Evolutionary conservation across 306 rosid species (phyloP).

Genomic region (Vicia villosa): DNA sequence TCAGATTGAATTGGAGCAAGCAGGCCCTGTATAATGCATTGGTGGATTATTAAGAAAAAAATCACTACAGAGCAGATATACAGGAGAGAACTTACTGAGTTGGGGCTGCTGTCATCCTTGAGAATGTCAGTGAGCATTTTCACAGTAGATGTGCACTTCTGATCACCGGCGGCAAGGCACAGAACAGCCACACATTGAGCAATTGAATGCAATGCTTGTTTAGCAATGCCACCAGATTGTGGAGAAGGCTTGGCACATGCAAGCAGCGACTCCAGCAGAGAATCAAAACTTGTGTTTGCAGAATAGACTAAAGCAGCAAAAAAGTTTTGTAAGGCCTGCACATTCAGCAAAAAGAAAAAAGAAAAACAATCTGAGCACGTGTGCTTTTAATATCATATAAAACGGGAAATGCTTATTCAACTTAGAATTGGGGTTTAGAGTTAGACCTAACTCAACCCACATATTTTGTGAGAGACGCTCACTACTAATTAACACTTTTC

Average conservation of each 20-base stretch:
- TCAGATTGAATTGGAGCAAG: constrained; percentile 16
- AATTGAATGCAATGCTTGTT: constrained; percentile 93
- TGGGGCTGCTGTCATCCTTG: constrained; percentile 72
- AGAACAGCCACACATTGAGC: constrained; percentile 98
- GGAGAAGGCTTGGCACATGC: constrained; percentile 95
- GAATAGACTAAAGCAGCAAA: constrained; percentile 90
- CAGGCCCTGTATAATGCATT: not conserved
- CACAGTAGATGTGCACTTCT: constrained; percentile 85
- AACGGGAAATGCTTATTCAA: constrained; percentile 17
- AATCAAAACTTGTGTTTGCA: constrained; percentile 94
- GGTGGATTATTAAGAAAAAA: constrained; percentile 24
- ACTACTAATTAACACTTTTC: not conserved
- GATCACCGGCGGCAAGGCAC: constrained; percentile 96
- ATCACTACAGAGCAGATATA: constrained; percentile 10
- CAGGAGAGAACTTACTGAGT: constrained; percentile 58
- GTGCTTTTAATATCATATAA: constrained; percentile 23
- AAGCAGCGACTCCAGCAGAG: constrained; percentile 85
- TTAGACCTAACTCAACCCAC: constrained; percentile 2
- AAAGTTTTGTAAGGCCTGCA: constrained; percentile 88
- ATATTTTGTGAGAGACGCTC: not conserved
- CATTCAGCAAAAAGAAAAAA: constrained; percentile 19
- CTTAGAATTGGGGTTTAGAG: not conserved
- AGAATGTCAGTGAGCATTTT: constrained; percentile 93
- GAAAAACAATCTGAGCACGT: constrained; percentile 34
- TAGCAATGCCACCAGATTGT: constrained; percentile 95